Base-by-base conservation (phyloP, 164 flowering plant genomes). In the Aristolochia contorta region DNA sequence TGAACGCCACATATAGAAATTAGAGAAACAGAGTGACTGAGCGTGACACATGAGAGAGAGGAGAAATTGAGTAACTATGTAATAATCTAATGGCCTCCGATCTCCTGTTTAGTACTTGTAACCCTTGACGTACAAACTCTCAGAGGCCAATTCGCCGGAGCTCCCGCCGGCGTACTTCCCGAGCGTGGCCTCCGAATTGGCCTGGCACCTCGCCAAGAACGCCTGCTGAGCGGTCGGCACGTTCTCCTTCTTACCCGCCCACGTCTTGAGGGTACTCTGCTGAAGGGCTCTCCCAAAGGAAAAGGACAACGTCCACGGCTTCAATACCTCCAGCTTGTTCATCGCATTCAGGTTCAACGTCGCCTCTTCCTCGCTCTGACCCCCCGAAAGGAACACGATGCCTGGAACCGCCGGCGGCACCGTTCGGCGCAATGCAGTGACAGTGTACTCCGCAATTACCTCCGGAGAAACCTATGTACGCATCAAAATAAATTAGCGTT, bases 341-440 rank as follows among this genome's bases (percentile, higher is more conserved):
- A 86, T 89, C 1, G 93, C 96, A 48, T 83, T 71, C 23, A 89
- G 76, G 60, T 89, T 89, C 57, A 70, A 59, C 1, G 92, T 86
- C 18, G 96, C 96, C 64, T 89, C 82, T 61, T 84, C 96, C 78
- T 89, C 93, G 32, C 93, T 86, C 58, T 86, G 96, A 16, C 93
- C 91, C 0, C 93, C 93, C 0, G 92, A 89, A 23, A 84, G 52
- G 63, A 89, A 89, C 76, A 89, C 89, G 2, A 89, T 76, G 37
- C 90, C 92, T 0, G 96, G 96, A 22, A 89, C 92, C 0, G 96
- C 96, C 0, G 92, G 74, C 7, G 96, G 92, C 4, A 89, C 90
- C 0, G 96, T 89, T 22, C 92, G 73, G 15, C 90, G 81, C 32
- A 89, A 69, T 9, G 92, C 87, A 0, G 74, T 24, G 27, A 89